Conservation (phyloP, 441 rosid genomes). For the Erodium chrysanthum region DNA sequence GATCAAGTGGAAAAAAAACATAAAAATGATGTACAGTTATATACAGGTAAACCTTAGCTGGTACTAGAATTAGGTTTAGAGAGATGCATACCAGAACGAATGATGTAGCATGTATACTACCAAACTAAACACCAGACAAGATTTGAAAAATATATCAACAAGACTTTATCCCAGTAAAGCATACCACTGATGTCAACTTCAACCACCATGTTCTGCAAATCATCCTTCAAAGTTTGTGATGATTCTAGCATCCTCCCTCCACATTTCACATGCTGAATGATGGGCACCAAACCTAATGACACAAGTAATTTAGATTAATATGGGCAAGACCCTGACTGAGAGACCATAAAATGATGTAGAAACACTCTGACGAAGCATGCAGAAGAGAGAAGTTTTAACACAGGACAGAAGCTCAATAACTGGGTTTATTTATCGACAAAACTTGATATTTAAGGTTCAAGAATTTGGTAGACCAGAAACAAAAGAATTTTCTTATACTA, state of each 20-base stretch:
- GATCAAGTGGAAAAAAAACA: too few species aligned
- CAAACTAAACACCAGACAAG: not conserved
- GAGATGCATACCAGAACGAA: not conserved
- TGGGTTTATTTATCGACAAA: not conserved
- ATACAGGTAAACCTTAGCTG: not conserved
- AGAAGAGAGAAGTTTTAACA: constrained; percentile 4
- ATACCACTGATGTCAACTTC: constrained; percentile 65
- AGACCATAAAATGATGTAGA: not conserved
- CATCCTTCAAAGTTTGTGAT: constrained; percentile 34
- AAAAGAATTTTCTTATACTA: not conserved
- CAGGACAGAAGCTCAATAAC: not conserved
- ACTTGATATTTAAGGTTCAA: not conserved
- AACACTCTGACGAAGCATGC: constrained; percentile 9
- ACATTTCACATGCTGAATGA: constrained; percentile 54
- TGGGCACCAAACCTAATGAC: constrained; percentile 76
- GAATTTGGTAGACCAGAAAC: constrained; percentile 1
- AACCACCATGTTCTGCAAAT: constrained; percentile 32
- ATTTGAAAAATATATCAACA: not conserved
- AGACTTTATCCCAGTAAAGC: constrained; percentile 18
- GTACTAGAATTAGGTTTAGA: not conserved
- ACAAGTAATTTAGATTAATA: not conserved
- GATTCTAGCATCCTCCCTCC: constrained; percentile 51
- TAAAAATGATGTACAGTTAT: not conserved
- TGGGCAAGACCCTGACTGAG: not conserved
- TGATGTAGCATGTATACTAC: not conserved